These are phyloP conservation scores for Monosporascus ibericus DNA, from an alignment of 2,329 filamentous ascomycete species.

Conservation along the genomic window DNA sequence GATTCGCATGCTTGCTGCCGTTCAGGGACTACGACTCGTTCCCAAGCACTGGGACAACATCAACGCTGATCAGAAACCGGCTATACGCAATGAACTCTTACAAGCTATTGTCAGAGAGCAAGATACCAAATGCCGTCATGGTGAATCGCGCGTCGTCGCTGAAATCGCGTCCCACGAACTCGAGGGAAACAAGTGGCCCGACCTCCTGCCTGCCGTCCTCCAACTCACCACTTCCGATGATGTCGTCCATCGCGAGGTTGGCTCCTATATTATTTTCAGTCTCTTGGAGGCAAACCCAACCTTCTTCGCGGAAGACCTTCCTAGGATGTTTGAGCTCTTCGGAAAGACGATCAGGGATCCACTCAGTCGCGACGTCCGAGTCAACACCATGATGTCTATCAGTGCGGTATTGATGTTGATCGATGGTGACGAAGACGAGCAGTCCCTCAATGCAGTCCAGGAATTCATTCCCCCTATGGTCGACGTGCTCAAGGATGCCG, in stretches of 20 bases:
- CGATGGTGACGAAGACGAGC: slow-evolving; percentile 77
- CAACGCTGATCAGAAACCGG: slow-evolving; percentile 66
- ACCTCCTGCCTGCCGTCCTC: slow-evolving; percentile 73
- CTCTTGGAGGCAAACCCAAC: slow-evolving; percentile 84
- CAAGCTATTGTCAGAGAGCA: slow-evolving; percentile 78
- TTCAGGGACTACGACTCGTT: slow-evolving; percentile 80
- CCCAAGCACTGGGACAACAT: slow-evolving; percentile 79
- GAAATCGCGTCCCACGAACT: slow-evolving; percentile 82
- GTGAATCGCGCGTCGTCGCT: slow-evolving; percentile 80
- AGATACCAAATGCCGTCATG: slow-evolving; percentile 72
- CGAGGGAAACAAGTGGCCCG: slow-evolving; percentile 76
- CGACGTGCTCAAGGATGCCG: slow-evolving; percentile 75
- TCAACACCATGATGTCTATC: slow-evolving; percentile 89
- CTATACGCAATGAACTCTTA: slow-evolving; percentile 76
- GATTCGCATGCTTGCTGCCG: slow-evolving; percentile 83
- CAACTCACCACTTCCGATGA: slow-evolving; percentile 71
- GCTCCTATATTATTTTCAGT: slow-evolving; percentile 87
- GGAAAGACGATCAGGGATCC: slow-evolving; percentile 82
- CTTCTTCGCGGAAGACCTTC: slow-evolving; percentile 74
- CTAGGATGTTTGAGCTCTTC: slow-evolving; percentile 78
- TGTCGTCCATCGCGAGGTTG: slow-evolving; percentile 79
- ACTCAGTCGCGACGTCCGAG: slow-evolving; percentile 83
- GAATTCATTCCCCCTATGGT: slow-evolving; percentile 83
- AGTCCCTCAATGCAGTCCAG: slow-evolving; percentile 70
- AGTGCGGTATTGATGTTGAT: slow-evolving; percentile 83